Conservation (phyloP, 306 rosid species). For the Morella rubra region DNA sequence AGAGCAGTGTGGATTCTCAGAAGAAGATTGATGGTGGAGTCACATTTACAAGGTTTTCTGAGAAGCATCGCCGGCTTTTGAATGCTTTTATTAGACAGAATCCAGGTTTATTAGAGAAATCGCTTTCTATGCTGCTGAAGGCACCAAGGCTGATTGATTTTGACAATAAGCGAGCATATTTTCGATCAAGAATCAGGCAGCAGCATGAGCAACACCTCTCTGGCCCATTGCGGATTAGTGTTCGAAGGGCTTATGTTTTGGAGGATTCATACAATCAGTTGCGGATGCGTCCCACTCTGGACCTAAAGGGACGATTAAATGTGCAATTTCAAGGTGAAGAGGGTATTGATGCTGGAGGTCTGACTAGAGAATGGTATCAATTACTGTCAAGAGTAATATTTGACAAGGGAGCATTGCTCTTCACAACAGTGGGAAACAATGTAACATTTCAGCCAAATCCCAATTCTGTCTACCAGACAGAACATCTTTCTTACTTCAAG, state of each 20-base stretch:
- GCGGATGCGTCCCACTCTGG: slow-evolving; percentile 90
- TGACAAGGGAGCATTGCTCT: slow-evolving; percentile 96
- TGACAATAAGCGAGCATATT: slow-evolving; percentile 91
- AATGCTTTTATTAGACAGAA: slow-evolving; percentile 97
- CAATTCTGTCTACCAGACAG: slow-evolving; percentile 95
- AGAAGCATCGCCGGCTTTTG: slow-evolving; percentile 92
- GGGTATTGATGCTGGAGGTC: slow-evolving; percentile 99
- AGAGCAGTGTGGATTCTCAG: slow-evolving; percentile 57
- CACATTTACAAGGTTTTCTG: slow-evolving; percentile 88
- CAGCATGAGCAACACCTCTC: slow-evolving; percentile 91
- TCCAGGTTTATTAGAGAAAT: slow-evolving; percentile 90
- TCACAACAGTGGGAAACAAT: slow-evolving; percentile 92
- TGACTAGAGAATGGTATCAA: slow-evolving; percentile 99
- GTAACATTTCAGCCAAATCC: slow-evolving; percentile 99
- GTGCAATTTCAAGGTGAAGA: slow-evolving; percentile 99
- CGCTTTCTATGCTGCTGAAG: slow-evolving; percentile 94
- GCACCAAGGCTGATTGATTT: slow-evolving; percentile 96
- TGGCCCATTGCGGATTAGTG: slow-evolving; percentile 85
- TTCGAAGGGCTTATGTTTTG: slow-evolving; percentile 92
- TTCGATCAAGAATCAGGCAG: slow-evolving; percentile 95
- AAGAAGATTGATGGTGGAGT: slow-evolving; percentile 70
- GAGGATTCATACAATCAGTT: slow-evolving; percentile 97
- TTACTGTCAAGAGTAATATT: slow-evolving; percentile 91
- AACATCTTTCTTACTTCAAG: slow-evolving; percentile 97
- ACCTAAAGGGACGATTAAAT: slow-evolving; percentile 85